Base-by-base conservation (phyloP, 192 early-diverging fungal species). In the Chytriomyces confervae region DNA sequence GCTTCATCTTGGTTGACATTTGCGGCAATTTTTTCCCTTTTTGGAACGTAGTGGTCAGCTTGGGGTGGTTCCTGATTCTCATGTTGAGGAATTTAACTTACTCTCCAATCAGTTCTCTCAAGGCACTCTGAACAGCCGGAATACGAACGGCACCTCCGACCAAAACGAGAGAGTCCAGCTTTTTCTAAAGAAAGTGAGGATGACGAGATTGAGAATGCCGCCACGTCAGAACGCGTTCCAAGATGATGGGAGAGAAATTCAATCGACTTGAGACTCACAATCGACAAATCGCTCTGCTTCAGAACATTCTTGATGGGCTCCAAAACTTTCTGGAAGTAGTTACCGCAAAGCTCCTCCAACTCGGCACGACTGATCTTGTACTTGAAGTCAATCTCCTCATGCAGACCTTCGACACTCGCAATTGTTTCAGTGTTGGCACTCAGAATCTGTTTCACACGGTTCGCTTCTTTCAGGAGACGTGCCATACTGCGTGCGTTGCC, bases 1-100 rank as follows among this genome's bases (percentile, higher is more conserved):
- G 97, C 96, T 87, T 99, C 98, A 73, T 99, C 98, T 53, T 87
- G 93, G 77, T 99, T 97, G 50, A 99, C 90, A 73, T 95, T 97
- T 86, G 93, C 90, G 45, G 96, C 95, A 75, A 99, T 91, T 83
- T 94, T 94, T 63, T 90, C 90, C 36, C 89, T 90, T 62, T 50
- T 24, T 57, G 68, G 61, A 43, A 27, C 16, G 61, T 46, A 24
- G 24, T 57, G 20, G 16, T 20, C 3, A 57, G 53, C 13, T 57
- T 36, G 36, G 36, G 36, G 36, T 36, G 36, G 36, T 36, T 36
- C 36, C 36, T 36, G 36, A 36, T 36, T 36, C 36, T 36, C 36
- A 44, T 23, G 11, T 36, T 10, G 23, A 24, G n/a, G 79, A 36
- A 76, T 62, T 36, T 5, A 66, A 81, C 86, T 76, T 84, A 86